Base-by-base conservation (phyloP, 805 yeast genomes). In the Myxozyma neotropica region DNA sequence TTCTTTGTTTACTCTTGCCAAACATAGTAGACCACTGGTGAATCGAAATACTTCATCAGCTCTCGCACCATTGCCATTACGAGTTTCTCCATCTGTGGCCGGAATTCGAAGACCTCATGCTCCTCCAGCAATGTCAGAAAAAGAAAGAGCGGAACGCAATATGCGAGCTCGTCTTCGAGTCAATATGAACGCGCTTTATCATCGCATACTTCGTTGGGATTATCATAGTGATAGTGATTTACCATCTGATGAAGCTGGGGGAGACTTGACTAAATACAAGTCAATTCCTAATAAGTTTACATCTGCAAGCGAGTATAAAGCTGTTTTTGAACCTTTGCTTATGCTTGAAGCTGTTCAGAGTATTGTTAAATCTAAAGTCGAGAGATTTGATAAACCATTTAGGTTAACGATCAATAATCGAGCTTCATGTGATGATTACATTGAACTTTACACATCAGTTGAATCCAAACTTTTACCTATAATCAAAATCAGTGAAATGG, bases 311-410 rank as follows among this genome's bases (percentile, higher is more conserved):
- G 90, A 87, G 2, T 94, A 95, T 69, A 81, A 81, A 49, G 76
- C 77, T 36, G 78, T 82, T 0, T 87, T 89, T 72, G 88, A 86
- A 65, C 99, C 99, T 0, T 77, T 94, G 44, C 75, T 94, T 45
- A 74, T 92, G 70, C 74, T 93, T 42, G 99, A 94, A 74, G 88
- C 96, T 64, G 95, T 98, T 97, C 96, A 92, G 69, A 87, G 89
- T 0, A 81, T 94, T 27, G 86, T 84, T 65, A 80, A 89, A 3
- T 84, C 94, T 0, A 84, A 87, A 63, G 83, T 83, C 51, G 83
- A 88, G 17, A 75, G 76, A 15, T 81, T 81, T 8, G 81, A 81
- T 50, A 73, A 68, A 4, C 91, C 96, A 0, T 86, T 92, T 70
- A 80, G 80, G 31, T 67, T 92, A 1, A 75, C 82, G 1, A 76